Conservation (phyloP, 176 grass and related monocot species). For the Carex parvula region DNA sequence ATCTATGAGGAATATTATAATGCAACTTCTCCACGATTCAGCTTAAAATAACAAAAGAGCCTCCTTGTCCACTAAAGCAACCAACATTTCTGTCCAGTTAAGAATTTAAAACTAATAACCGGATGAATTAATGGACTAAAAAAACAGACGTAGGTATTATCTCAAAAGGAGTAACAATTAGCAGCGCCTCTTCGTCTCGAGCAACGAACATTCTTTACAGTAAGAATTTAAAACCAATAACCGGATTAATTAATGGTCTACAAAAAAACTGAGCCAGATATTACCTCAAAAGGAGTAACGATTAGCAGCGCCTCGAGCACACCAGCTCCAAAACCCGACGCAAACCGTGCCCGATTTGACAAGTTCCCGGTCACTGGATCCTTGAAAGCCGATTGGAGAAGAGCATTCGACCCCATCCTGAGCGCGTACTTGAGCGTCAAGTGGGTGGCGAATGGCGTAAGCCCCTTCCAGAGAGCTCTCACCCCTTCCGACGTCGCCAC, state of each 20-base stretch:
- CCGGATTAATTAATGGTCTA: background rate
- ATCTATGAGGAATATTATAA: background rate
- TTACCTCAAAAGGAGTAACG: conserved; percentile 96
- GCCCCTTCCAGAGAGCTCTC: conserved; percentile 89
- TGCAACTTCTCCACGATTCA: background rate
- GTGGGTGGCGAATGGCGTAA: conserved; percentile 97
- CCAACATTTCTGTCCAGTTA: background rate
- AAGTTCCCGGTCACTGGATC: conserved; percentile 59
- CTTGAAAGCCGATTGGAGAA: conserved; percentile 91
- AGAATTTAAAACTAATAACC: background rate
- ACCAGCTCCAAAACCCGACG: conserved; percentile 78
- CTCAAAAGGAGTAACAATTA: conserved; percentile 98
- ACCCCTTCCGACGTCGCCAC: conserved; percentile 71
- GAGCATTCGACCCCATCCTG: conserved; percentile 84
- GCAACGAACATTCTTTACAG: background rate
- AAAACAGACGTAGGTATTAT: conserved; percentile 14
- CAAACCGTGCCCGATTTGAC: conserved; percentile 58
- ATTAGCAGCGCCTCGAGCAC: conserved; percentile 92
- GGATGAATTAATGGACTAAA: background rate
- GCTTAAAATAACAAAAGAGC: background rate
- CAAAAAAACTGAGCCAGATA: background rate
- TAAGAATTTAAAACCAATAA: background rate
- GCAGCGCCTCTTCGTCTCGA: conserved; percentile 86
- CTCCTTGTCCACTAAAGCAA: background rate
- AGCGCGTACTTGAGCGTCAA: conserved; percentile 98